Base-by-base conservation (phyloP, 2,329 filamentous ascomycete genomes). In the Botryotinia convoluta region DNA sequence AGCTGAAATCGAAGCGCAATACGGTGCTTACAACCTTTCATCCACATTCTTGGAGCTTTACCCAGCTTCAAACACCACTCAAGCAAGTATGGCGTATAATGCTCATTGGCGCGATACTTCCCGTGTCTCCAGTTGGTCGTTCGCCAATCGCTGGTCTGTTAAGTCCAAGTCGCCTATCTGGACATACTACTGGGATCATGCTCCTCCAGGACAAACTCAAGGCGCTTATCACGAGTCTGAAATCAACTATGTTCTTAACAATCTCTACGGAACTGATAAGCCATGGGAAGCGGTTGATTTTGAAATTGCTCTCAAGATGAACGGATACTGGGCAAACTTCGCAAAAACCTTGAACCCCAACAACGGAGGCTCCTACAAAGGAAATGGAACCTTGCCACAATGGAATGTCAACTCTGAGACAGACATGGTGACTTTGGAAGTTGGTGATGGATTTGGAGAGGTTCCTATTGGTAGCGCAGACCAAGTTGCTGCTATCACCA, bases 241-340 rank as follows among this genome's bases (percentile, higher is more conserved):
- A 73, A 75, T 82, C 39, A 80, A 78, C 74, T 82, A 82, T 39
- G 77, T 77, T 16, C 78, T 82, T 57, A 79, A 80, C 74, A 82
- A 80, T 69, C 76, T 82, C 22, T 77, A 76, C 18, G 72, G 35
- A 3, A 75, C 76, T 0, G 74, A 76, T 39, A 39, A 61, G 6
- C 79, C 80, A 1, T 82, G 80, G 78, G 74, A 74, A 20, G 62
- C 74, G 0, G 69, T 74, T 8, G 80, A 82, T 64, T 81, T 79
- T 71, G 73, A 63, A 14, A 78, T 82, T 60, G 76, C 79, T 57
- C 48, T 72, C 9, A 73, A 65, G 39, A 80, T 92, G 59, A 89
- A 92, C 77, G 86, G 84, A 0, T 94, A 93, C 80, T 94, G 91
- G 91, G 88, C 88, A 1, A 92, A 90, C 76, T 95, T 94, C 79